Conservation (phyloP, 2,329 filamentous ascomycete species). For the Arthroderma sp. region DNA sequence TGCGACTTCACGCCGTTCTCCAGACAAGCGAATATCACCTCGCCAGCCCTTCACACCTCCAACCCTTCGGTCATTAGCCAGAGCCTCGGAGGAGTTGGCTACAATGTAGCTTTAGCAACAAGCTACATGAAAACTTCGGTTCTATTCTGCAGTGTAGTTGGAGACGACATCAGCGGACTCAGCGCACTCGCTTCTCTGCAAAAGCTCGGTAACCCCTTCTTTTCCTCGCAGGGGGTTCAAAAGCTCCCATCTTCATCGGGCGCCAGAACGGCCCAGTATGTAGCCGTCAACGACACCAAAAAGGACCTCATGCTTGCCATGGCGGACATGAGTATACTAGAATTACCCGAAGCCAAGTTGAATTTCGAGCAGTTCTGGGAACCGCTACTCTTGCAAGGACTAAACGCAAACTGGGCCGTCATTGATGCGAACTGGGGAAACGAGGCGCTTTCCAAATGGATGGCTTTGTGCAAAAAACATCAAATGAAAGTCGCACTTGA, state of each 20-base stretch:
- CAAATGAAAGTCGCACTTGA: slow-evolving; percentile 61
- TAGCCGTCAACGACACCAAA: slow-evolving; percentile 71
- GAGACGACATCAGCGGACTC: slow-evolving; percentile 63
- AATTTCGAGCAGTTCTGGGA: slow-evolving; percentile 46
- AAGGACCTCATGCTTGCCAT: slow-evolving; percentile 84
- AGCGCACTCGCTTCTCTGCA: slow-evolving; percentile 54
- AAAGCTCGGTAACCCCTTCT: slow-evolving; percentile 43
- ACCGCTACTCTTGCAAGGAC: slow-evolving; percentile 40
- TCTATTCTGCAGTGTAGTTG: slow-evolving; percentile 66
- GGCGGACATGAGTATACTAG: slow-evolving; percentile 85
- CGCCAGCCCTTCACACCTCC: slow-evolving; percentile 54
- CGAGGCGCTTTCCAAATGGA: slow-evolving; percentile 52
- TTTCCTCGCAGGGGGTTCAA: slow-evolving; percentile 52
- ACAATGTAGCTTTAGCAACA: slow-evolving; percentile 78
- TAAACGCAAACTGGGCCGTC: slow-evolving; percentile 64
- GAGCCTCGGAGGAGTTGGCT: slow-evolving; percentile 78
- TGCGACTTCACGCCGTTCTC: slow-evolving; percentile 57
- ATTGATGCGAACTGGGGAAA: slow-evolving; percentile 79
- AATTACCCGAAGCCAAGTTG: slow-evolving; percentile 28
- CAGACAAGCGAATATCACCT: slow-evolving; percentile 18
- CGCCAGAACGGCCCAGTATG: slow-evolving; percentile 73
- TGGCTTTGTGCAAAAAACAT: slow-evolving; percentile 45
- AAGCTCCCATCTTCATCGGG: slow-evolving; percentile 39
- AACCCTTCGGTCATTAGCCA: slow-evolving; percentile 73
- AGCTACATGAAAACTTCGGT: slow-evolving; percentile 56